Percentiles rank a stretch among this genome's conserved stretches.
Evolutionary conservation across 495 filamentous ascomycete species (phyloP).

Genomic region (Recurvomyces mirabilis): DNA sequence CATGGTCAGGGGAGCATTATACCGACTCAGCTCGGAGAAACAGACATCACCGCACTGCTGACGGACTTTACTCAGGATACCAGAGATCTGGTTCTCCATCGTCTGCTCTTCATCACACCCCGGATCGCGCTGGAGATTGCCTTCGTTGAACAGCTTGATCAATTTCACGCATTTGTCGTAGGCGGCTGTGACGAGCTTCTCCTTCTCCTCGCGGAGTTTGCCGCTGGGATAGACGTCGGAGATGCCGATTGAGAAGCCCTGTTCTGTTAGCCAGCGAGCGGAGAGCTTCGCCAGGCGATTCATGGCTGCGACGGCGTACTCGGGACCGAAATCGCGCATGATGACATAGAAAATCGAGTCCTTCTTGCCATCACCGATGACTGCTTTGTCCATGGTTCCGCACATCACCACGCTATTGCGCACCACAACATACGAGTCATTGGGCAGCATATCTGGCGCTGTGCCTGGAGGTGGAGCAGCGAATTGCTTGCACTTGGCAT

Average conservation of each 20-base stretch:
- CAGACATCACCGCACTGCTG: slow-evolving; percentile 84
- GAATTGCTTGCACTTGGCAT: slow-evolving; percentile 81
- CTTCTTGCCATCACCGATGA: slow-evolving; percentile 91
- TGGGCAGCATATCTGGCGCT: slow-evolving; percentile 62
- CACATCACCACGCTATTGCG: slow-evolving; percentile 98
- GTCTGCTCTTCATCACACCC: slow-evolving; percentile 88
- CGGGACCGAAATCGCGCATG: slow-evolving; percentile 82
- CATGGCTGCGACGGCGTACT: slow-evolving; percentile 82
- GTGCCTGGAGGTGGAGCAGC: slow-evolving; percentile 39
- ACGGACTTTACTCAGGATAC: slow-evolving; percentile 82
- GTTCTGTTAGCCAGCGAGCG: slow-evolving; percentile 74
- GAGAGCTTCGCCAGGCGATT: slow-evolving; percentile 86
- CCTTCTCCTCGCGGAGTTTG: slow-evolving; percentile 56
- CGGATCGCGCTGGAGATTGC: slow-evolving; percentile 67
- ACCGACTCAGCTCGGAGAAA: slow-evolving; percentile 75
- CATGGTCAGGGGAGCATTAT: slow-evolving; percentile 94
- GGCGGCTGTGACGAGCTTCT: slow-evolving; percentile 61
- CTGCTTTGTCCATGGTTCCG: slow-evolving; percentile 94
- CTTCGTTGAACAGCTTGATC: slow-evolving; percentile 67
- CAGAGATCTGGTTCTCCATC: slow-evolving; percentile 80
- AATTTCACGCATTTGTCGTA: slow-evolving; percentile 73
- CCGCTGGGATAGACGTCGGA: slow-evolving; percentile 78
- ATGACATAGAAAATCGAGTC: slow-evolving; percentile 96
- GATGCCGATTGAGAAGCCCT: slow-evolving; percentile 94
- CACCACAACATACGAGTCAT: slow-evolving; percentile 82